These are phyloP conservation scores for Emergomyces africanus DNA, from an alignment of 2,329 filamentous ascomycete genomes.

Conservation along the genomic window DNA sequence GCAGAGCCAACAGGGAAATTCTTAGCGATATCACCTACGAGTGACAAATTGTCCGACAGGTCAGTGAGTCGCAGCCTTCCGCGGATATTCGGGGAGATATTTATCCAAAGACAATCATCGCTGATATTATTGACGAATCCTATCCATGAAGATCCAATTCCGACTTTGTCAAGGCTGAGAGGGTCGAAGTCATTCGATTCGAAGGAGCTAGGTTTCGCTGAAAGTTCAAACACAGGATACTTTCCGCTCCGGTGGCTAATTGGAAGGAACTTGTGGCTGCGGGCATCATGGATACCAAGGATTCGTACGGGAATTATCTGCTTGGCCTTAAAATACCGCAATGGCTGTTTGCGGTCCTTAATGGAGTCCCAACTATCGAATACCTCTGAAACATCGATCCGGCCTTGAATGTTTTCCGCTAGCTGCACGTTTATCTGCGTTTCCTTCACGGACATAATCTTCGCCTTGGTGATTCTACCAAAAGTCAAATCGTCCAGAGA, in stretches of 20 bases:
- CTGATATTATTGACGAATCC: conserved; percentile 87
- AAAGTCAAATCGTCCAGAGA: conserved; percentile 60
- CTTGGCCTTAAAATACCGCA: conserved; percentile 60
- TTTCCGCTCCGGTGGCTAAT: conserved; percentile 75
- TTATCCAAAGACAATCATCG: conserved; percentile 75
- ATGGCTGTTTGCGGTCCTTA: conserved; percentile 63
- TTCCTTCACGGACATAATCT: conserved; percentile 70
- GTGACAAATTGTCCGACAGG: conserved; percentile 72
- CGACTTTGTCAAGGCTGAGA: conserved; percentile 59
- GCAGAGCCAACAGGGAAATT: conserved; percentile 89
- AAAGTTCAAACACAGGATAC: conserved; percentile 71
- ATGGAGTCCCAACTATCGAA: conserved; percentile 87
- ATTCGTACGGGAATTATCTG: conserved; percentile 63
- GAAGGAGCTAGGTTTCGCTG: conserved; percentile 55
- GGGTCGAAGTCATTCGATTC: conserved; percentile 44
- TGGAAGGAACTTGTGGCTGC: conserved; percentile 81
- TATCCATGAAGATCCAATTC: conserved; percentile 57
- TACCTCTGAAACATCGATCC: conserved; percentile 79
- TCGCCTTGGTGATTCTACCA: conserved; percentile 63
- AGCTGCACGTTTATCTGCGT: conserved; percentile 89
- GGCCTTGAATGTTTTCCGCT: conserved; percentile 79
- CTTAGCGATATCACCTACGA: conserved; percentile 58
- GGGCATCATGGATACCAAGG: conserved; percentile 77
- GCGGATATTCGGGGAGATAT: conserved; percentile 73
- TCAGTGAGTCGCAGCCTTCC: conserved; percentile 74